These are phyloP conservation scores for Oryza officinalis DNA, from an alignment of 176 grass and related monocot species.

Conservation along the genomic window DNA sequence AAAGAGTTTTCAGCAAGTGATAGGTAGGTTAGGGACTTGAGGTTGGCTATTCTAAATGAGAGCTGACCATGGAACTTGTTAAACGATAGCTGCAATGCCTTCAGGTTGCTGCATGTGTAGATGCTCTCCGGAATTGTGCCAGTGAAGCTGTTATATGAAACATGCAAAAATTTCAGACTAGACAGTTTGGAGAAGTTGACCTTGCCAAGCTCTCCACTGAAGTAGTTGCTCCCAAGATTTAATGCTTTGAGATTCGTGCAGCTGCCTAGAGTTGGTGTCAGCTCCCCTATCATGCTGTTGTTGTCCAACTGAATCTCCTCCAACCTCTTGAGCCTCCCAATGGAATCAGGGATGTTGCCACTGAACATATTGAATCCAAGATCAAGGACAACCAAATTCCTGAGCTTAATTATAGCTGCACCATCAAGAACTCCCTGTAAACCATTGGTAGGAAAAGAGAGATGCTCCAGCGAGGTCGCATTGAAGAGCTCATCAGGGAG, in stretches of 20 bases:
- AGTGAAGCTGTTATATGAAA: constrained; percentile 6
- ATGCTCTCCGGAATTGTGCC: constrained; percentile 6
- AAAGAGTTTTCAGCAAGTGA: constrained; percentile 20
- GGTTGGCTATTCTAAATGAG: constrained; percentile 7
- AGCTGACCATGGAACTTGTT: constrained; percentile 36
- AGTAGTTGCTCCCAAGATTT: constrained; percentile 15
- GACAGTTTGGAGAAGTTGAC: constrained; percentile 24
- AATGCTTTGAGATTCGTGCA: constrained; percentile 26
- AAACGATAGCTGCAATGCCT: background rate
- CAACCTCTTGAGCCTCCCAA: constrained; percentile 32
- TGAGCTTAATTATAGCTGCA: background rate
- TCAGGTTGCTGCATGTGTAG: constrained; percentile 43
- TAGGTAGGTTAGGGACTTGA: constrained; percentile 22
- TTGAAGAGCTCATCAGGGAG: constrained; percentile 33
- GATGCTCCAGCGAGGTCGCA: background rate
- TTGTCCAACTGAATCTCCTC: background rate
- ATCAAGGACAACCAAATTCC: constrained; percentile 18
- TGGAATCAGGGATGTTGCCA: constrained; percentile 6
- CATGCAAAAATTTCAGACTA: constrained; percentile 20
- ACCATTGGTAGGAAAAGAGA: constrained; percentile 14
- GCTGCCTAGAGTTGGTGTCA: constrained; percentile 27
- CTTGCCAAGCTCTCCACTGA: constrained; percentile 21
- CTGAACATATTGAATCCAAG: constrained; percentile 19
- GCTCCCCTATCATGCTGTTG: constrained; percentile 35
- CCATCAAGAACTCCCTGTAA: background rate